Percentiles rank a stretch among this genome's conserved stretches.
phyloP scores from a whole-genome alignment of 495 filamentous ascomycete genomes.

The Jackrogersella minutella region DNA sequence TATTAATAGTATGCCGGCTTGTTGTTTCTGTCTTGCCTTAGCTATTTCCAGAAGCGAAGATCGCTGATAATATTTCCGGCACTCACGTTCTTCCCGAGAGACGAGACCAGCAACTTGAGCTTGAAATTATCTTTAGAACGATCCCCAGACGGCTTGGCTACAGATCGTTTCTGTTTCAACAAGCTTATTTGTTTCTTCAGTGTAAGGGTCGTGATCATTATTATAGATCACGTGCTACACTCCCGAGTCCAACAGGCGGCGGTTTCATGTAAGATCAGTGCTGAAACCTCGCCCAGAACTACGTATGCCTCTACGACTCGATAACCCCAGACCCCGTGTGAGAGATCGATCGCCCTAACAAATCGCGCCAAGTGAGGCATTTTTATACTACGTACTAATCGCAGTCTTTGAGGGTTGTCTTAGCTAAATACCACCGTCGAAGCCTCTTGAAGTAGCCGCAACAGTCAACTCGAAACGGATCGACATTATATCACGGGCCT shows the following conservation, averaged over 20 bases:
- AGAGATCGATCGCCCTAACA: conserved; percentile 26
- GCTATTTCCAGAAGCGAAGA: conserved; percentile 39
- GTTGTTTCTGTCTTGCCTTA: conserved; percentile 38
- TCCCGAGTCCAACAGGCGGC: conserved; percentile 26
- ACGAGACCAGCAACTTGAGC: conserved; percentile 10
- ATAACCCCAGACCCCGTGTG: conserved; percentile 18
- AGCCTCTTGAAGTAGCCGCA: conserved; percentile 28
- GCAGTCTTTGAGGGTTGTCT: conserved; percentile 18
- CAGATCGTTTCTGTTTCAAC: conserved; percentile 37
- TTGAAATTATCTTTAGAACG: conserved; percentile 8
- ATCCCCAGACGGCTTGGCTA: conserved; percentile 26
- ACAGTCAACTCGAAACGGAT: conserved; percentile 41
- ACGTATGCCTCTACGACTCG: conserved; percentile 11
- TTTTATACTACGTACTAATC: conserved; percentile 32
- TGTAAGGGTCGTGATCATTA: neutral
- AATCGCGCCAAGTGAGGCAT: conserved; percentile 32
- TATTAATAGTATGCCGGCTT: conserved; percentile 36
- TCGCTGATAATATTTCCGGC: conserved; percentile 24
- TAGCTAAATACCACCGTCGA: conserved; percentile 32
- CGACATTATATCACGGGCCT: conserved; percentile 38
- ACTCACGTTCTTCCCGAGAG: conserved; percentile 11
- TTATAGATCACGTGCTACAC: conserved; percentile 27
- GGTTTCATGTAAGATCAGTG: conserved; percentile 38
- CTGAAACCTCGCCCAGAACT: conserved; percentile 34
- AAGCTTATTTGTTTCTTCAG: conserved; percentile 30